Evolutionary conservation across 371 early-diverging fungal species (phyloP).

Genomic region (Mortierella sp.): DNA sequence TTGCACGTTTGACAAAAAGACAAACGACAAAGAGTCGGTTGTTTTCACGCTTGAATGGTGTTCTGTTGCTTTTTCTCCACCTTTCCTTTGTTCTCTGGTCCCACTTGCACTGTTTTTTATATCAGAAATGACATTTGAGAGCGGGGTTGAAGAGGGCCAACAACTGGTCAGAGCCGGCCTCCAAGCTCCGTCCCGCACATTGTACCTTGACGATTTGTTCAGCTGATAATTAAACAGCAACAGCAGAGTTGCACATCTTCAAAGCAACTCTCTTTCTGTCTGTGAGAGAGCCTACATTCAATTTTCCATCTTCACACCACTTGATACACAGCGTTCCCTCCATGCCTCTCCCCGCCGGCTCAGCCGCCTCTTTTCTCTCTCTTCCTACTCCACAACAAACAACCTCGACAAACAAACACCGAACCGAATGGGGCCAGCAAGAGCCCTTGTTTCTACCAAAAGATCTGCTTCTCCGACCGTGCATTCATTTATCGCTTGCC

Average conservation of each 20-base stretch:
- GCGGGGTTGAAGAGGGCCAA: not conserved
- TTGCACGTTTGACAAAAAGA: no score
- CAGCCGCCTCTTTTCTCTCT: not conserved
- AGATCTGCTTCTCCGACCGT: not conserved
- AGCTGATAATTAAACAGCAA: slow-evolving; percentile 1
- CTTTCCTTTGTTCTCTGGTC: not conserved
- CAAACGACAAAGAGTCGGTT: no score
- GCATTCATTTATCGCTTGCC: not conserved
- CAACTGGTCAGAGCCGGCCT: slow-evolving; percentile 6
- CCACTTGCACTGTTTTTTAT: not conserved
- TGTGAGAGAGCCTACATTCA: not conserved
- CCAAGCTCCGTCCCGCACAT: not conserved
- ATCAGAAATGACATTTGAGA: slow-evolving; percentile 8
- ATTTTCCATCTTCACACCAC: not conserved
- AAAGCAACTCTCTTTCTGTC: not conserved
- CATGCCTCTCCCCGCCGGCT: no score
- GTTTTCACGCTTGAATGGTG: not conserved
- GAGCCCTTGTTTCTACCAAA: not conserved
- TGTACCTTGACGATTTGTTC: not conserved
- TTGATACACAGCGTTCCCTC: not conserved
- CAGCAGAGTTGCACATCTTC: no score
- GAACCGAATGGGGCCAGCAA: not conserved
- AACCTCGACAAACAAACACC: not conserved
- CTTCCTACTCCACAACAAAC: not conserved
- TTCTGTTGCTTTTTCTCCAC: not conserved